Percentiles rank a stretch among this genome's conserved stretches.
These are phyloP conservation scores for Boletus edulis DNA, from an alignment of 768 basidiomycete genomes.

Conservation along the genomic window DNA sequence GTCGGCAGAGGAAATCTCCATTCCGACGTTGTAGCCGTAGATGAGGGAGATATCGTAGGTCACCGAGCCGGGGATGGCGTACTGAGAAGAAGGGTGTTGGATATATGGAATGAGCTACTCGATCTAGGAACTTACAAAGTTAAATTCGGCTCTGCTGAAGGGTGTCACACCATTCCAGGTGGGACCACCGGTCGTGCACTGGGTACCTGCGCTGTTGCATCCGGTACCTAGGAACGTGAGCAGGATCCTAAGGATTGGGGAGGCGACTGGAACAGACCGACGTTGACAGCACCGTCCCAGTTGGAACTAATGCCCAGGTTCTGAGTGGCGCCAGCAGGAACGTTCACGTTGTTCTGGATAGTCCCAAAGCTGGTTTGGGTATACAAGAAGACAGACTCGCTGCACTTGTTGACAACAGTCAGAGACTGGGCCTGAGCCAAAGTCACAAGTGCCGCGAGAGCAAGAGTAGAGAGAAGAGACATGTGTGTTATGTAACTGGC, in stretches of 20 bases:
- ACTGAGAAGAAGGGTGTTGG: conserved; percentile 3
- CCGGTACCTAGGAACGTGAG: conserved; percentile 27
- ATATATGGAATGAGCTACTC: neutral
- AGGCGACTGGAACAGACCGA: conserved; percentile 14
- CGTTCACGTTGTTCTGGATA: conserved; percentile 26
- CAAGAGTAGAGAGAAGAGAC: conserved; percentile 17
- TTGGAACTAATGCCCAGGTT: conserved; percentile 31
- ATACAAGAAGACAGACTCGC: conserved; percentile 27
- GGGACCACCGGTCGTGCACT: conserved; percentile 30
- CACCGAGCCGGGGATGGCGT: conserved; percentile 24
- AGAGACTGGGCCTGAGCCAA: conserved; percentile 28
- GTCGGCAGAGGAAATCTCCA: conserved; percentile 33
- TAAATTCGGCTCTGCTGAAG: conserved; percentile 34
- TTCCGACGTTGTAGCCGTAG: conserved; percentile 34
- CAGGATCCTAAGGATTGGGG: no score
- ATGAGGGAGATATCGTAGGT: conserved; percentile 35
- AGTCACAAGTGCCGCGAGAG: conserved; percentile 18
- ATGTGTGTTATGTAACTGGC: conserved; percentile 11
- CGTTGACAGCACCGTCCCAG: conserved; percentile 32
- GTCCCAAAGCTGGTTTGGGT: conserved; percentile 30
- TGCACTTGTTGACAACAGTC: conserved; percentile 27
- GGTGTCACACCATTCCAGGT: conserved; percentile 31
- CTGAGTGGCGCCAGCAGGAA: conserved; percentile 20
- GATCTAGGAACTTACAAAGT: conserved; percentile 21
- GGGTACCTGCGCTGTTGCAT: conserved; percentile 18